A percentile compares a stretch with the other conserved stretches of the same genome.
Evolutionary conservation across 2,329 filamentous ascomycete species (phyloP).

Genomic region (Fusarium albosuccineum): DNA sequence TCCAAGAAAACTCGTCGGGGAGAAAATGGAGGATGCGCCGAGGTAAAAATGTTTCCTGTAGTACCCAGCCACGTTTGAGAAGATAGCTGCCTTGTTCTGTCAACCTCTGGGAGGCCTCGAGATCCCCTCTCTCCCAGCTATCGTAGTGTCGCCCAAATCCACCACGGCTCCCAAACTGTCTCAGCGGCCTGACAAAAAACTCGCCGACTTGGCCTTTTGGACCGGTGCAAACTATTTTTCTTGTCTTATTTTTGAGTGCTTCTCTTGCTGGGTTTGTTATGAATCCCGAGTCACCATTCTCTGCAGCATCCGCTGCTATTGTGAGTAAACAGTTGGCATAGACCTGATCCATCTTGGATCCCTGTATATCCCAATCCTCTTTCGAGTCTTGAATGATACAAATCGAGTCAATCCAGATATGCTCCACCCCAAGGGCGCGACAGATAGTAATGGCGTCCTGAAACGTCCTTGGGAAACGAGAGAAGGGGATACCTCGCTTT

Average conservation of each 20-base stretch:
- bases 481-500: conserved; percentile 3
- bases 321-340: conserved; percentile 24
- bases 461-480: conserved; percentile 24
- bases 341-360: conserved; percentile 29
- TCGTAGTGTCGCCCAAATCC: conserved; percentile 8
- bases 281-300: conserved; percentile 20
- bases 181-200: neutral
- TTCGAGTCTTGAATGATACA: conserved; percentile 33
- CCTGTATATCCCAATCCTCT: conserved; percentile 25
- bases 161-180: conserved; percentile 1
- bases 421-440: conserved; percentile 9
- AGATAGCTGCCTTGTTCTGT: conserved; percentile 6
- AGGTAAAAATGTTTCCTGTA: conserved; percentile 3
- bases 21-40: conserved; percentile 8
- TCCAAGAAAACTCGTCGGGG: conserved; percentile 1
- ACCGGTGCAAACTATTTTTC: neutral
- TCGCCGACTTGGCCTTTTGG: neutral
- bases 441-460: conserved; percentile 23
- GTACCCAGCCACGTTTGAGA: neutral
- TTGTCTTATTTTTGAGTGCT: neutral
- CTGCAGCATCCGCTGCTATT: conserved; percentile 18
- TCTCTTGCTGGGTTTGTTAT: neutral
- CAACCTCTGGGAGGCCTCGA: neutral
- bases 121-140: neutral
- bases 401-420: conserved; percentile 33